A percentile compares a stretch with the other conserved stretches of the same genome.
These are phyloP conservation scores for Typha latifolia DNA, from an alignment of 176 grass and related monocot genomes.

Conservation along the genomic window DNA sequence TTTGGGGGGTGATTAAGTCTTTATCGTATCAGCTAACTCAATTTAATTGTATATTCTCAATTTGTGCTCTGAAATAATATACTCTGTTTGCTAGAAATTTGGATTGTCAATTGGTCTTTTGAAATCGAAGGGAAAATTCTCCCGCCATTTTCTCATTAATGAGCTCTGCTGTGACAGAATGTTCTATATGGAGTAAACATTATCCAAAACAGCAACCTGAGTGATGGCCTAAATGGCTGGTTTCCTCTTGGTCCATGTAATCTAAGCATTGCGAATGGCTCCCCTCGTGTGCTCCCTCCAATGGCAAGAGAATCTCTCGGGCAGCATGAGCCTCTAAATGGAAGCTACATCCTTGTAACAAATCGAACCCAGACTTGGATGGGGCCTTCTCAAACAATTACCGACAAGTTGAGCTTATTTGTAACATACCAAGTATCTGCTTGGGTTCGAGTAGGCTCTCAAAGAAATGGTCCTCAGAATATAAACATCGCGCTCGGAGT, in stretches of 20 bases:
- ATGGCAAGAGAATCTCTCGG: conserved; percentile 58
- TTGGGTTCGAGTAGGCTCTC: conserved; percentile 58
- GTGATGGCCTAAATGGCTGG: conserved; percentile 55
- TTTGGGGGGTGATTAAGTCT: not conserved
- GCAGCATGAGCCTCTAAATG: conserved; percentile 42
- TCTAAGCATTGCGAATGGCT: conserved; percentile 40
- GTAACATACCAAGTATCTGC: conserved; percentile 78
- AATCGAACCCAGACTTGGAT: conserved; percentile 79
- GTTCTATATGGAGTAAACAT: conserved; percentile 66
- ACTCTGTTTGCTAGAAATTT: not conserved
- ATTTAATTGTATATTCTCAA: not conserved
- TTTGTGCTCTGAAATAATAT: no score
- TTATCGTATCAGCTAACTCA: not conserved
- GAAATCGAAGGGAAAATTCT: not conserved
- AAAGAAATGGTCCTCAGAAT: conserved; percentile 27
- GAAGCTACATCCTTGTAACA: conserved; percentile 59
- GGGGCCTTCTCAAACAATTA: conserved; percentile 68
- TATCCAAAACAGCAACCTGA: conserved; percentile 57
- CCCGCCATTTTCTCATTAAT: not conserved
- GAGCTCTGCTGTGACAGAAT: conserved; percentile 28
- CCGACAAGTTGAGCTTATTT: conserved; percentile 45
- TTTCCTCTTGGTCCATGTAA: conserved; percentile 51
- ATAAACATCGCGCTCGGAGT: conserved; percentile 43
- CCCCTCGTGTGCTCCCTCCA: conserved; percentile 47
- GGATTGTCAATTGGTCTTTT: not conserved